Evolutionary conservation across 139 green algal species (phyloP).

Genomic region (Volvox africanus): DNA sequence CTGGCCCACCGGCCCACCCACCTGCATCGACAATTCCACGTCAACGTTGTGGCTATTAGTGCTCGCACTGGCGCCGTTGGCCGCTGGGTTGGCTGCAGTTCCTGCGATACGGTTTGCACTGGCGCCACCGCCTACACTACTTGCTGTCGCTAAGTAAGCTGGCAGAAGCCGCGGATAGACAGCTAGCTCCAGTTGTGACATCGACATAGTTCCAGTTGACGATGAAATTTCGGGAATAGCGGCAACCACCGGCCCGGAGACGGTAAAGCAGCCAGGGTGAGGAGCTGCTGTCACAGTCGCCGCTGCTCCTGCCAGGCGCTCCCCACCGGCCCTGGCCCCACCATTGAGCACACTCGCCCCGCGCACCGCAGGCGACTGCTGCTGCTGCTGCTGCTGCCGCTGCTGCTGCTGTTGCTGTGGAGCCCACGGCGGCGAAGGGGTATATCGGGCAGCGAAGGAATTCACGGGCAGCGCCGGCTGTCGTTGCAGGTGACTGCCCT

Average conservation of each 20-base stretch:
- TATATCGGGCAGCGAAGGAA: not conserved
- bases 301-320: not conserved
- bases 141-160: not conserved
- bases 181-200: not conserved
- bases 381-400: not conserved
- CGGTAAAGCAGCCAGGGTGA: not conserved
- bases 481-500: no score
- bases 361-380: not conserved
- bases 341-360: no score
- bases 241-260: not conserved
- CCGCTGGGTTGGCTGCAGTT: not conserved
- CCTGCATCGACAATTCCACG: constrained; percentile 22
- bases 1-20: not conserved
- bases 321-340: not conserved
- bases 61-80: not conserved
- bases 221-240: not conserved
- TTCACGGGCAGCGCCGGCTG: not conserved
- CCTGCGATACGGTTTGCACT: not conserved
- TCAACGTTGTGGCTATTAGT: not conserved
- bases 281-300: not conserved
- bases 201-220: not conserved
- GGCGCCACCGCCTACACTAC: not conserved
- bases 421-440: not conserved
- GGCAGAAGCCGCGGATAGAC: not conserved
- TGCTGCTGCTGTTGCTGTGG: not conserved